These are phyloP conservation scores for Candida lessepsii DNA, from an alignment of 805 yeast genomes.

Conservation along the genomic window DNA sequence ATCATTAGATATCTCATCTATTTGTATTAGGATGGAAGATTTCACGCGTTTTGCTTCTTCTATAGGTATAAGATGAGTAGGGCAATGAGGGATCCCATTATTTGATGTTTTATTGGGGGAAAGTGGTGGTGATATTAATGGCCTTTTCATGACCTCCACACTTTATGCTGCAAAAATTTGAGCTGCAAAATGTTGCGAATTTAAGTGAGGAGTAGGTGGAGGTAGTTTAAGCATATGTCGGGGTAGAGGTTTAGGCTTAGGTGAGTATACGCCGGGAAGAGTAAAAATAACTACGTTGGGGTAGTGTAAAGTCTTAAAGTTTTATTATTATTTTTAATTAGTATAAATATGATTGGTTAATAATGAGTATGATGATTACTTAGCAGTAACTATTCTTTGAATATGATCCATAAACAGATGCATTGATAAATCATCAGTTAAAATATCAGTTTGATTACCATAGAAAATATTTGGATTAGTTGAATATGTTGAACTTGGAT, in stretches of 20 bases:
- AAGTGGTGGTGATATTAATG: conserved; percentile 9
- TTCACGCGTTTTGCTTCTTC: conserved; percentile 2
- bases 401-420: conserved; percentile 95
- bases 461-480: conserved; percentile 22
- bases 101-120: conserved; percentile 7
- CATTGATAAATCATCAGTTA: conserved; percentile 93
- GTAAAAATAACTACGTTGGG: too few species aligned
- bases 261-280: too few species aligned
- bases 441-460: conserved; percentile 49
- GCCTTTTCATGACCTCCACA: conserved; percentile 8
- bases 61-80: conserved; percentile 9
- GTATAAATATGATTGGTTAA: too few species aligned
- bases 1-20: conserved; percentile 85
- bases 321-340: too few species aligned
- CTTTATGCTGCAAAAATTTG: too few species aligned
- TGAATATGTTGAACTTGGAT: conserved; percentile 82
- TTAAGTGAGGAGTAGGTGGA: too few species aligned
- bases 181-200: too few species aligned
- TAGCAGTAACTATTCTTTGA: conserved; percentile 40
- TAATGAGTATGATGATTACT: conserved; percentile 7
- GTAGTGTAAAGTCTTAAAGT: too few species aligned
- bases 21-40: conserved; percentile 1
- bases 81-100: neutral
- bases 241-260: too few species aligned
- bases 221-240: too few species aligned